Evolutionary conservation across 2,329 filamentous ascomycete species (phyloP), one percentile per base, ranked within the genome.

Genomic region (Coniochaeta sp.): DNA sequence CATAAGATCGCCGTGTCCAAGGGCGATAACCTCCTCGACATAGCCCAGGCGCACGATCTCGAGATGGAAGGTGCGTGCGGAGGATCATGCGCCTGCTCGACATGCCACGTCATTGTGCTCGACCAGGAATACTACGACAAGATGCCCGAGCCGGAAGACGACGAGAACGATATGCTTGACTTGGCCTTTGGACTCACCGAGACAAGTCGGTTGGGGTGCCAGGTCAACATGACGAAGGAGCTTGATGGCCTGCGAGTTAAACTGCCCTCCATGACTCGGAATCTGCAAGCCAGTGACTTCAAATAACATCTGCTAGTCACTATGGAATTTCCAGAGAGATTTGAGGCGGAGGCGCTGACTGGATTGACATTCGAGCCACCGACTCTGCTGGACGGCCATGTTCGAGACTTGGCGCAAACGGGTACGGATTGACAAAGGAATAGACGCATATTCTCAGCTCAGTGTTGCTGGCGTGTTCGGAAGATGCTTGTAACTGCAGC

Each of bases 21-120:
- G 67, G 95, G 95, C 57, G 92, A 96, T 75, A 99, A 99, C 74
- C 80, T 99, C 59, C 82, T 99, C 59, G 93, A 98, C 70, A 93
- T 99, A 70, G 95, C 93, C 24, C 93, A 97, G 73, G 91, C 89
- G 54, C 85, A 98, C 74, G 93, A 98, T 70, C 79, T 99, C 47
- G 95, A 99, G 74, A 98, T 99, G 93, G 95, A 99, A 80, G 93
- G 95, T 63, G 95, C 95, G 14, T 99, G 95, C 71, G 95, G 95
- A 66, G 95, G 92, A 24, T 95, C 90, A 36, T 96, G 92, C 75
- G 92, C 92, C 59, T 96, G 92, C 77, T 95, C 90, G 61, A 96
- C 92, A 6, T 96, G 92, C 77, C 92, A 96, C 76, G 88, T 96
- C 60, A 92, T 96, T 63, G 89, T 96, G 40, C 75, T 84, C 61